phyloP scores from a whole-genome alignment of 441 rosid species.

The Brassica hybrid region DNA sequence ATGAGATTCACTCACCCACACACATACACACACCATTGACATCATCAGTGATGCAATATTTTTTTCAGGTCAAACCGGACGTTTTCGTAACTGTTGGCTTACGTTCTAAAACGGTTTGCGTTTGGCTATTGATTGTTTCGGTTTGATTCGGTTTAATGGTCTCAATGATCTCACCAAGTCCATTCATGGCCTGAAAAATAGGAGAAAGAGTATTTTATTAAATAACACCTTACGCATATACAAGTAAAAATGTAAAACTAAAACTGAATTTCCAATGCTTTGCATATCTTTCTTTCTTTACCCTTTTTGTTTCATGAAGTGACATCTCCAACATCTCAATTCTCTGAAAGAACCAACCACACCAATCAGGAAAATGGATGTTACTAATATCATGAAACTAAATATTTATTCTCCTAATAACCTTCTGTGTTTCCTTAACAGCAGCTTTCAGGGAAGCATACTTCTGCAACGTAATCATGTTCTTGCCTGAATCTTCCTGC shows the following conservation, averaged over 20 bases:
- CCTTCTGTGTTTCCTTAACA: conserved; percentile 26
- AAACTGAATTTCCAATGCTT: neutral
- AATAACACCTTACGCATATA: neutral
- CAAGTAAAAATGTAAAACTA: neutral
- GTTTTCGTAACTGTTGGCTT: conserved; percentile 2
- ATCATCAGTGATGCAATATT: conserved; percentile 7
- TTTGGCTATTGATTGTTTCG: conserved; percentile 8
- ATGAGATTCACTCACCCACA: conserved; percentile 25
- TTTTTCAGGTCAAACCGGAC: conserved; percentile 18
- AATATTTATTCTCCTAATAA: neutral
- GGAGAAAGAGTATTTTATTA: conserved; percentile 1
- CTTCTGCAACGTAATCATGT: conserved; percentile 12
- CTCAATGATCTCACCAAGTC: conserved; percentile 30
- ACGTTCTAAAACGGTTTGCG: conserved; percentile 22
- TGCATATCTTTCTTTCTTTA: conserved; percentile 5
- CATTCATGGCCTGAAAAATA: conserved; percentile 26
- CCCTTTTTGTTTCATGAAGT: conserved; percentile 35
- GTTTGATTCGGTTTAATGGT: conserved; percentile 33
- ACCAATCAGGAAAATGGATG: neutral
- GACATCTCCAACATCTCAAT: conserved; percentile 33
- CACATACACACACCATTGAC: conserved; percentile 8
- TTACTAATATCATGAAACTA: neutral
- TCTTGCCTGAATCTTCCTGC: conserved; percentile 21
- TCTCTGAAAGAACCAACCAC: conserved; percentile 30
- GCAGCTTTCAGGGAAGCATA: conserved; percentile 28